Conservation (phyloP, 2,329 filamentous ascomycete species). For the Pseudocercospora fuligena region DNA sequence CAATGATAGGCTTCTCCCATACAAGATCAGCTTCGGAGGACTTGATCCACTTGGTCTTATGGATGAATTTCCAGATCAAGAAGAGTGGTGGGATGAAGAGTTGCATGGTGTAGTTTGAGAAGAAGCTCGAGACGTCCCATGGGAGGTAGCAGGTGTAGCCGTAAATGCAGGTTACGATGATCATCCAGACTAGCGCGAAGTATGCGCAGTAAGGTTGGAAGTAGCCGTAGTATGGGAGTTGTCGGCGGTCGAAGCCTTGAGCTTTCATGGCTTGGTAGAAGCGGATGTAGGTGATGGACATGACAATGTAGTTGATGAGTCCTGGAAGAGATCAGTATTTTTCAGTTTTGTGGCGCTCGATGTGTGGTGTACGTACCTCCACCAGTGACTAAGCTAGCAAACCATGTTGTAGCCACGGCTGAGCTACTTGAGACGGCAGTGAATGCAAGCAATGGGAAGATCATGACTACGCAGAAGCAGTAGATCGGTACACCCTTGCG, state of each 20-base stretch:
- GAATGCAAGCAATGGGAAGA: constrained; percentile 45
- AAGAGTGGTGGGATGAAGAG: constrained; percentile 33
- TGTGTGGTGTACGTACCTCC: constrained; percentile 43
- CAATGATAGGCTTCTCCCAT: constrained; percentile 64
- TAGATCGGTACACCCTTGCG: constrained; percentile 66
- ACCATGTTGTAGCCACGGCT: constrained; percentile 41
- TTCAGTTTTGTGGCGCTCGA: neutral
- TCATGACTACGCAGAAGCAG: constrained; percentile 57
- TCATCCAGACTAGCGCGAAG: constrained; percentile 39
- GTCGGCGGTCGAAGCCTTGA: constrained; percentile 57
- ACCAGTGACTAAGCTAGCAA: constrained; percentile 62
- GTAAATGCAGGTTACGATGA: constrained; percentile 53
- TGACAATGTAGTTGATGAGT: constrained; percentile 67
- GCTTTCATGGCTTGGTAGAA: constrained; percentile 61
- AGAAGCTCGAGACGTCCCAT: constrained; percentile 52
- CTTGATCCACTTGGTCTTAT: constrained; percentile 61
- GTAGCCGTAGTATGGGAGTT: constrained; percentile 62
- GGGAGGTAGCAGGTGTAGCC: constrained; percentile 60
- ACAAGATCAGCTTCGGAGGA: constrained; percentile 62
- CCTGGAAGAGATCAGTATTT: constrained; percentile 29
- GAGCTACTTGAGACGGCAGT: constrained; percentile 40
- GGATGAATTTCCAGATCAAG: constrained; percentile 64
- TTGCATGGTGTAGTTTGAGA: constrained; percentile 54
- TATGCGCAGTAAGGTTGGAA: constrained; percentile 62
- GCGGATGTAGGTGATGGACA: constrained; percentile 62